These are phyloP conservation scores for Exsudoporus frostii DNA, from an alignment of 768 basidiomycete genomes.

Conservation along the genomic window DNA sequence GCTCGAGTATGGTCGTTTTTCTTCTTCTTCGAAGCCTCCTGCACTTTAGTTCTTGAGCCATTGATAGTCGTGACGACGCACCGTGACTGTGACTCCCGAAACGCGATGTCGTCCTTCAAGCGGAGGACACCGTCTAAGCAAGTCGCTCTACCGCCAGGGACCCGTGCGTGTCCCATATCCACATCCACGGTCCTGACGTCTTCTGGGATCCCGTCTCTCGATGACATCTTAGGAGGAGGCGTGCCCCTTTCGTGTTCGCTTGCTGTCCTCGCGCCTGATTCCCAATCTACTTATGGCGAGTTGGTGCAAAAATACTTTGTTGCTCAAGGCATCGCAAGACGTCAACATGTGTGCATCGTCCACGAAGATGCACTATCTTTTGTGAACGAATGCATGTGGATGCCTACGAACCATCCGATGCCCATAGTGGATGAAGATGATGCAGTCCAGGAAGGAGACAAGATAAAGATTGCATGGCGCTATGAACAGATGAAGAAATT, in stretches of 20 bases:
- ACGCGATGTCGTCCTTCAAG: conserved; percentile 77
- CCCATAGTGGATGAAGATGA: conserved; percentile 31
- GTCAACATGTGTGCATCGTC: conserved; percentile 68
- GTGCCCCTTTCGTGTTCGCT: conserved; percentile 78
- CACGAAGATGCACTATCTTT: conserved; percentile 57
- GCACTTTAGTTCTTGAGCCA: neutral
- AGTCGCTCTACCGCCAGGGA: conserved; percentile 44
- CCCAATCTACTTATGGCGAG: conserved; percentile 80
- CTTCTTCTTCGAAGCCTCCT: neutral
- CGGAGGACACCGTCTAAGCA: conserved; percentile 52
- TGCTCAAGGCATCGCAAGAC: conserved; percentile 76
- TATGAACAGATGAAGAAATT: conserved; percentile 94
- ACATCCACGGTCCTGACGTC: conserved; percentile 61
- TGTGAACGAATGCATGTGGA: conserved; percentile 81
- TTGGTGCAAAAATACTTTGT: conserved; percentile 86
- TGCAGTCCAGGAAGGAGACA: conserved; percentile 43
- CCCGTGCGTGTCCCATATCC: conserved; percentile 56
- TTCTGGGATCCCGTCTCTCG: conserved; percentile 88
- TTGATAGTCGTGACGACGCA: neutral
- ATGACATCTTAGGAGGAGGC: conserved; percentile 93
- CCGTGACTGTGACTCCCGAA: conserved; percentile 13
- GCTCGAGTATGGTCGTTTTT: neutral
- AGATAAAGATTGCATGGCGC: conserved; percentile 96
- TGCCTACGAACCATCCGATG: conserved; percentile 32
- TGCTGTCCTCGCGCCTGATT: conserved; percentile 77